A percentile compares a stretch with the other conserved stretches of the same genome.
Evolutionary conservation across 2,329 filamentous ascomycete species (phyloP).

Genomic region (Phyllosticta citribraziliensis): DNA sequence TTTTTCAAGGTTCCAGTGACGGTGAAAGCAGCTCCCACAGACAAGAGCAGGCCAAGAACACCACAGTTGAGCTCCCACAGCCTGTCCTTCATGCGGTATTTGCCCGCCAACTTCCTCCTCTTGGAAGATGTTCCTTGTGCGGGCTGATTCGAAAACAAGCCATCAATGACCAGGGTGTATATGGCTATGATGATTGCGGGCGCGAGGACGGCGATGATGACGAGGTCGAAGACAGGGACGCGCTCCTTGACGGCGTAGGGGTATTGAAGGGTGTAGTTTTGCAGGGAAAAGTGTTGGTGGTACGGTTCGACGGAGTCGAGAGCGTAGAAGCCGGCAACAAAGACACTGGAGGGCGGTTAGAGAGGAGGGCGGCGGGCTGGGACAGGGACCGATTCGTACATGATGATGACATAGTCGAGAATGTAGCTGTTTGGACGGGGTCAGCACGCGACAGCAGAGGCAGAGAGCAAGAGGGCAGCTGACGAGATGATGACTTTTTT

Average conservation of each 20-base stretch:
- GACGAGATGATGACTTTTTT: slow-evolving; percentile 45
- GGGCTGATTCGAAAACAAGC: slow-evolving; percentile 44
- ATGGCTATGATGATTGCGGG: slow-evolving; percentile 43
- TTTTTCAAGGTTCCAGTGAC: slow-evolving; percentile 50
- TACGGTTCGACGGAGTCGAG: slow-evolving; percentile 46
- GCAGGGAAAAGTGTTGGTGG: slow-evolving; percentile 48
- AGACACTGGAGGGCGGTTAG: slow-evolving; percentile 32
- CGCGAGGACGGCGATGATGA: slow-evolving; percentile 39
- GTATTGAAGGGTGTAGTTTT: slow-evolving; percentile 48
- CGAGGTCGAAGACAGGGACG: slow-evolving; percentile 40
- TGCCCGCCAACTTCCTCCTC: slow-evolving; percentile 29
- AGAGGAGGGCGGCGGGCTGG: background rate
- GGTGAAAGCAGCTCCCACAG: slow-evolving; percentile 45
- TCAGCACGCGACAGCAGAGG: slow-evolving; percentile 15
- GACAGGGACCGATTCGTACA: slow-evolving; percentile 32
- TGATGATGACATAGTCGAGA: slow-evolving; percentile 49
- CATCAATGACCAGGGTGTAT: slow-evolving; percentile 50
- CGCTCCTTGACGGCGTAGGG: slow-evolving; percentile 47
- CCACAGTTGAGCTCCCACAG: slow-evolving; percentile 55
- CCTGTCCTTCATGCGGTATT: slow-evolving; percentile 45
- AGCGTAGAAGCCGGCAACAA: slow-evolving; percentile 42
- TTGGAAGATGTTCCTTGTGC: slow-evolving; percentile 19
- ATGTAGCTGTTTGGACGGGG: slow-evolving; percentile 38
- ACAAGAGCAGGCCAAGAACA: slow-evolving; percentile 45
- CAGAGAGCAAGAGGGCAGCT: slow-evolving; percentile 16